Evolutionary conservation across 257 asterid genomes (phyloP).

Genomic region (Handroanthus guayacan): DNA sequence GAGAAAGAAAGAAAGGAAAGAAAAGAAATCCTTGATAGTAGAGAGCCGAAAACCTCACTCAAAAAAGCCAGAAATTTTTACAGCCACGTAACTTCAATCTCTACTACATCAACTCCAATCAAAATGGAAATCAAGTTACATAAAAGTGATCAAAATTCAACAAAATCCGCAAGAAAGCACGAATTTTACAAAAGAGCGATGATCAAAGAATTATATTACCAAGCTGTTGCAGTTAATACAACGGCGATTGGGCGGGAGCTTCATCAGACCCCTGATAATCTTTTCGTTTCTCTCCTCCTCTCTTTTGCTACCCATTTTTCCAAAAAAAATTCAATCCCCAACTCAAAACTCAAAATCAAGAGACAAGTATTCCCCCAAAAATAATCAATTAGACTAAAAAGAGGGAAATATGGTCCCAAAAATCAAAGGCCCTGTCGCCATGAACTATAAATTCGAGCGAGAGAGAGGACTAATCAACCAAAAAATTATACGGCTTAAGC

Average conservation of each 20-base stretch:
- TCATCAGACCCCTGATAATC: slow-evolving; percentile 86
- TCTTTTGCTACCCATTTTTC: slow-evolving; percentile 66
- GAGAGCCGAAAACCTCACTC: background rate
- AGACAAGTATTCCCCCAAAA: slow-evolving; percentile 2
- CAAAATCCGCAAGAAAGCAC: background rate
- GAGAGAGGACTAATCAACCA: slow-evolving; percentile 33
- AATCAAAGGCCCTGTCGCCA: background rate
- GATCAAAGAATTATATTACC: slow-evolving; percentile 48
- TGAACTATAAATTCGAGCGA: background rate
- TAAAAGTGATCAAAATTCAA: slow-evolving; percentile 12
- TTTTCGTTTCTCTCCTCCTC: slow-evolving; percentile 86
- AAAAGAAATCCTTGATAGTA: background rate
- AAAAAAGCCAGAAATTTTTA: background rate
- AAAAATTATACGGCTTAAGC: slow-evolving; percentile 43
- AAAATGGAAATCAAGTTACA: background rate
- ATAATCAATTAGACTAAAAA: slow-evolving; percentile 1
- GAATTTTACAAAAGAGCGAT: background rate
- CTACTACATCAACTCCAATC: background rate
- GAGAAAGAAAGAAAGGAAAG: background rate
- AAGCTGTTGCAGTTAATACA: slow-evolving; percentile 93
- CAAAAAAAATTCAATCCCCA: slow-evolving; percentile 6
- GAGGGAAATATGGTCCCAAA: background rate
- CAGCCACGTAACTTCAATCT: background rate
- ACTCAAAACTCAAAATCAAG: slow-evolving; percentile 35
- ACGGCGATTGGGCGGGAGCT: slow-evolving; percentile 93